Percentiles rank a stretch among this genome's conserved stretches.
Evolutionary conservation across 495 filamentous ascomycete species (phyloP).

Genomic region (Penicillium odoratum): DNA sequence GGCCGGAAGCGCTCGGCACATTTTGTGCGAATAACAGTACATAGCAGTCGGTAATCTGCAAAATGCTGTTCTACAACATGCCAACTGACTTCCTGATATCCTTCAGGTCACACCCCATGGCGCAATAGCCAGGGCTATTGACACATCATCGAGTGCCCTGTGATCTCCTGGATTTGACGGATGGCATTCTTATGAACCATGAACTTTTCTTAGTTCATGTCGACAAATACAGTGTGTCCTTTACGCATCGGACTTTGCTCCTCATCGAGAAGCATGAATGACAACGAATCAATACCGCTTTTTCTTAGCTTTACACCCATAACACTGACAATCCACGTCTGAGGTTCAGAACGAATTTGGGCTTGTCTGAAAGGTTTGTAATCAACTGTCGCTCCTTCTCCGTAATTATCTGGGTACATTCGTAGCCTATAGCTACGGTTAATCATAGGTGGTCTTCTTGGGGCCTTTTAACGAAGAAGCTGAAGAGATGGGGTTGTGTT

Average conservation of each 20-base stretch:
- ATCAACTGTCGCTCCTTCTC: constrained; percentile 71
- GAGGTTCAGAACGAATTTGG: constrained; percentile 78
- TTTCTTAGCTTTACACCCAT: constrained; percentile 28
- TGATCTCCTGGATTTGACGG: constrained; percentile 56
- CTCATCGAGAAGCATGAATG: constrained; percentile 75
- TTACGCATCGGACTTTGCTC: constrained; percentile 52
- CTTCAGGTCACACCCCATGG: constrained; percentile 76
- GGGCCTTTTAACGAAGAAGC: constrained; percentile 82
- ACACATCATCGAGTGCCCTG: constrained; percentile 54
- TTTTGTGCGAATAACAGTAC: constrained; percentile 69
- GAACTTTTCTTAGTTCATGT: constrained; percentile 83
- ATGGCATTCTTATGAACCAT: constrained; percentile 76
- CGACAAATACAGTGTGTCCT: constrained; percentile 64
- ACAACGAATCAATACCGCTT: constrained; percentile 75
- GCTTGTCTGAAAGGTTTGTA: constrained; percentile 49
- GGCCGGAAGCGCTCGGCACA: constrained; percentile 10
- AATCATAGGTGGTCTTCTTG: constrained; percentile 78
- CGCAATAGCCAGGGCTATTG: constrained; percentile 68
- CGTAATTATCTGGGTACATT: constrained; percentile 69
- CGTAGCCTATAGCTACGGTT: constrained; percentile 87
- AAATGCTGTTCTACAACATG: constrained; percentile 54
- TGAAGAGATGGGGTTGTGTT: constrained; percentile 76
- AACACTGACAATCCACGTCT: constrained; percentile 86
- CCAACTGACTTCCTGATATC: constrained; percentile 56
- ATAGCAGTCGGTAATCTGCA: constrained; percentile 50